phyloP scores from a whole-genome alignment of 371 early-diverging fungal genomes.

The Amoeboaphelidium protococcarum region DNA sequence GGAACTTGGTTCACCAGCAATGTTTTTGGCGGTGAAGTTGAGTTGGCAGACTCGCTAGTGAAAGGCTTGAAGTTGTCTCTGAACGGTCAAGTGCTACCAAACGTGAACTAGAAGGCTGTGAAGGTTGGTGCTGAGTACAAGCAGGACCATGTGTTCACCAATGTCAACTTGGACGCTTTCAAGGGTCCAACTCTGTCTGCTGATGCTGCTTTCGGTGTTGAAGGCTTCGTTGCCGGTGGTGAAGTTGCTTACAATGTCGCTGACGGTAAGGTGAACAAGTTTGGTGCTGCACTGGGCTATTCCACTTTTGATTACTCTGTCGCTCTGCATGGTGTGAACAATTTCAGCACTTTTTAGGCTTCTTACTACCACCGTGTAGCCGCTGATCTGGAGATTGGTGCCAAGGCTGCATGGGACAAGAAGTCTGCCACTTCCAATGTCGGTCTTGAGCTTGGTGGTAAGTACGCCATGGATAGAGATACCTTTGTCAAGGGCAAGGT shows the following conservation, averaged over 20 bases:
- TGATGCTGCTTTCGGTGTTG: constrained; percentile 31
- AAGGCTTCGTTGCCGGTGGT: constrained; percentile 2
- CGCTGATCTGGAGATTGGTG: constrained; percentile 68
- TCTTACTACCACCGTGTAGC: constrained; percentile 87
- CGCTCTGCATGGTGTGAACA: constrained; percentile 11
- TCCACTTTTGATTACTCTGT: not conserved
- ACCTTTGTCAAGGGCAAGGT: constrained; percentile 86
- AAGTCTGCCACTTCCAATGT: constrained; percentile 29
- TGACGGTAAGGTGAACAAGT: not conserved
- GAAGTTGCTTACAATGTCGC: not conserved
- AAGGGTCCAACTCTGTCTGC: constrained; percentile 46
- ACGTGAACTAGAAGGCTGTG: constrained; percentile 30
- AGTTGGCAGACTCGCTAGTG: constrained; percentile 74
- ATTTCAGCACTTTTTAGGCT: constrained; percentile 43
- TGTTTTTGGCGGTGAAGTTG: constrained; percentile 65
- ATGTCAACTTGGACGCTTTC: constrained; percentile 40
- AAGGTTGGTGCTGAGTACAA: constrained; percentile 51
- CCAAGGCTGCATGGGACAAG: constrained; percentile 70
- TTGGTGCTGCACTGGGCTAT: not conserved
- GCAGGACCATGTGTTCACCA: constrained; percentile 45
- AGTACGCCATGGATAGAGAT: constrained; percentile 59
- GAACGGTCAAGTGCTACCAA: constrained; percentile 17
- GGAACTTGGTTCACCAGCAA: constrained; percentile 83
- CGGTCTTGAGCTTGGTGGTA: constrained; percentile 79
- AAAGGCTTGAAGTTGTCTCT: constrained; percentile 38